Evolutionary conservation across 139 green algal species (phyloP), one percentile per base, ranked within the genome.

Genomic region (Closterium sp.): DNA sequence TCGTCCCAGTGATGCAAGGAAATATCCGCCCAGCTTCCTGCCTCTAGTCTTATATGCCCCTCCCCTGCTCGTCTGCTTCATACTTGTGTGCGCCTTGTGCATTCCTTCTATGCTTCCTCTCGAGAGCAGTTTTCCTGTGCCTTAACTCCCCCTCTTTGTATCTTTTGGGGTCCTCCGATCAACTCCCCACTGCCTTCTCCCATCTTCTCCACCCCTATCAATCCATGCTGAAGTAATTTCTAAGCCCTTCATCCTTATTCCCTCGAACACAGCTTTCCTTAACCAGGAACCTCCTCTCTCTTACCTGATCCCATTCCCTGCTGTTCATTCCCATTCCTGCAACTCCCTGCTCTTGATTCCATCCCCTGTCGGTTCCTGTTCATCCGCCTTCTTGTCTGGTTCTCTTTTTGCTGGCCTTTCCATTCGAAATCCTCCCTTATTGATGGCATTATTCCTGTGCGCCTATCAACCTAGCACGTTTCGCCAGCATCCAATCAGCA

Each of bases 391-490:
- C 81, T 19, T 23, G 0, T 86, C 21, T 19, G 8, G 16, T 34
- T 34, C 21, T 32, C 8, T 86, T 28, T 86, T 9, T 34, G 16
- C 25, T 9, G 21, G 3, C 81, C 9, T 86, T 34, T 23, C n/a
- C 81, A 32, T 28, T 32, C 30, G n/a, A n/a, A n/a, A n/a, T n/a
- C n/a, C n/a, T n/a, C n/a, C 64, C 12, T 12, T 83, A 83, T 83
- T 12, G 12, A 28, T 86, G 30, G 81, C 81, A 12, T 0, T 33
- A 16, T 6, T 86, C 4, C 19, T 34, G 81, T 86, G 30, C 3
- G 81, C 43, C 81, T 86, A 86, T 32, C 81, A 4, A 86, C n/a
- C 81, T 25, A 86, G 81, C 81, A 86, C 81, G 81, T 86, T 86
- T 86, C 25, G n/a, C n/a, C n/a, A 86, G n/a, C n/a, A 34, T 86